Evolutionary conservation across 176 grass and related monocot genomes (phyloP), one percentile per base, ranked within the genome.

Genomic region (Phoenix dactylifera): DNA sequence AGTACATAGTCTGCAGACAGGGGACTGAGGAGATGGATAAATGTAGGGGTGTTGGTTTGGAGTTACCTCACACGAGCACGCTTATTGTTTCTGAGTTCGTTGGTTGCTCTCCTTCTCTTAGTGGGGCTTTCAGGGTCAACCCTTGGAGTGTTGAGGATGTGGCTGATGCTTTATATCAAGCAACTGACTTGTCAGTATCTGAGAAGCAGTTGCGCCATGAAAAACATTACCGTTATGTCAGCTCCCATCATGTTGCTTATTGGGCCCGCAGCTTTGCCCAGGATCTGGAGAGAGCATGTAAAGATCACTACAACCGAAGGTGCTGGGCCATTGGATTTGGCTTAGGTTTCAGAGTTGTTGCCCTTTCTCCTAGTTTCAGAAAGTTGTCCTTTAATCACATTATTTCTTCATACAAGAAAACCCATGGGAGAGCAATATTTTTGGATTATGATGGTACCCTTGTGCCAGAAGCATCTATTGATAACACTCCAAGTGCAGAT

Each of bases 381-480:
- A 88, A 77, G 35, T 64, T 94, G 10, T 82, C 89, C 48, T 55
- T 79, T 15, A 81, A 83, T 24, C 84, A 74, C 51, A 72, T 94
- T 4, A 19, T 54, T 16, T 60, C 70, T 1, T 74, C 82, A 51
- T 94, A 94, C 72, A 88, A 94, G 55, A 84, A 69, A 56, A 54
- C 77, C 65, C 63, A 69, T 30, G 85, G 68, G 61, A 72, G 89
- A 52, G 71, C 76, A 49, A 82, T 94, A 73, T 94, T 94, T 64
- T 77, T 94, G 59, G 89, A 94, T 57, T 94, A 94, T 52, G 89
- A 94, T 77, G 89, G 89, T 17, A 94, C 89, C 12, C 83, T 94
- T 69, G 71, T 88, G 28, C 74, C 89, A 23, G 84, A 94, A 65
- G 54, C 84, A 52, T 82, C 84, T 25, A 68, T 85, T 16, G 51